Evolutionary conservation across 2,329 filamentous ascomycete species (phyloP), one percentile per base, ranked within the genome.

Genomic region (Trichoderma sp.): DNA sequence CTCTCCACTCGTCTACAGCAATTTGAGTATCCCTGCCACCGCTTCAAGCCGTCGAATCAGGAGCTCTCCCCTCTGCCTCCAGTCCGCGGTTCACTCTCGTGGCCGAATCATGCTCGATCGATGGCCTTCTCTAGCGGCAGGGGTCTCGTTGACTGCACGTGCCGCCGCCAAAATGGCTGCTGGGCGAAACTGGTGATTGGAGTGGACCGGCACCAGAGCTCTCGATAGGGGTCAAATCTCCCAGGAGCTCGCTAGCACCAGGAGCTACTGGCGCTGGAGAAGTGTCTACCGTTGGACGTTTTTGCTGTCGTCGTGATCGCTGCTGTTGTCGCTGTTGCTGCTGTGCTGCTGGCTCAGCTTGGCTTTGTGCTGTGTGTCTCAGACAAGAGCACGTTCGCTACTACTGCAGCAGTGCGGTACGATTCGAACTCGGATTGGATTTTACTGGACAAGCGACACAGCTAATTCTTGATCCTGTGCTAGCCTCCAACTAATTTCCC

Each of bases 221-320:
- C 27, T 67, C 55, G 64, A 67, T 52, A 67, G 64, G 64, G 63
- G 63, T 52, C 53, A 67, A 67, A 67, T 59, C 64, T 67, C 63
- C 62, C 62, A 35, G 4, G 19, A 56, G 43, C 47, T 43, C 60
- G n/a, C 60, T 55, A 58, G 21, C 52, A 35, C 56, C n/a, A n/a
- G n/a, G 37, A 58, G 52, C 63, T 47, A 35, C 47, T 58, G 40
- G 40, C 19, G 16, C 40, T n/a, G 19, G 40, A 43, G 40, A 43
- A 43, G 16, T n/a, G 63, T 62, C 52, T 62, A 31, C 14, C 47
- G 47, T 19, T 55, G 29, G 52, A 7, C 52, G 52, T 55, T 55
- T 27, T 55, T 27, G 52, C 24, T 31, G 52, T 31, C 52, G 27
- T 55, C 52, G 52, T 57, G 55, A 57, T 57, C 7, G 56, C 16